Conservation (phyloP, 2,329 filamentous ascomycete genomes). For the Xylariaceae sp. region DNA sequence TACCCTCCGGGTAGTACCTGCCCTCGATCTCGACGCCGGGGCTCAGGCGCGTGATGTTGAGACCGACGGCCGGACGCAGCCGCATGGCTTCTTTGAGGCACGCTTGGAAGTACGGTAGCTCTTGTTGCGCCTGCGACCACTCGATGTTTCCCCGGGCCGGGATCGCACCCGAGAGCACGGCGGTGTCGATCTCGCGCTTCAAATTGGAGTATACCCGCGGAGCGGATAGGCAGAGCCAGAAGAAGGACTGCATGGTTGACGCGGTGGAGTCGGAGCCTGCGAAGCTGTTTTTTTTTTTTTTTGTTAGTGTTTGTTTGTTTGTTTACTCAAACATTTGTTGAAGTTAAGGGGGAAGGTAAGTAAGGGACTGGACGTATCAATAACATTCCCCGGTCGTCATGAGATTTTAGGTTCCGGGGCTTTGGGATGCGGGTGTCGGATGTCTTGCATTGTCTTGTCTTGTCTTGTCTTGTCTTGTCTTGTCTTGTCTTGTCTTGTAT, state of each 20-base stretch:
- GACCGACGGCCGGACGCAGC: slow-evolving; percentile 48
- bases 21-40: slow-evolving; percentile 46
- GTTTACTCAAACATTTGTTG: too few relatives aligned
- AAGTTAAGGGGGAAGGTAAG: too few relatives aligned
- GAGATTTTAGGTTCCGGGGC: background rate
- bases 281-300: slow-evolving; percentile 34
- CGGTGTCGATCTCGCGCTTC: slow-evolving; percentile 39
- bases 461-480: too few relatives aligned
- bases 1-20: slow-evolving; percentile 46
- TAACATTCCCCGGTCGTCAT: too few relatives aligned
- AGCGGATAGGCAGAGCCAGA: slow-evolving; percentile 44
- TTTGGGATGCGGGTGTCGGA: background rate
- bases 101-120: slow-evolving; percentile 50
- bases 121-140: slow-evolving; percentile 44
- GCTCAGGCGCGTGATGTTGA: slow-evolving; percentile 49
- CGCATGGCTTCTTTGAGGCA: slow-evolving; percentile 53
- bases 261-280: slow-evolving; percentile 58
- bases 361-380: too few relatives aligned
- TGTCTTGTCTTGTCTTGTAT: too few relatives aligned
- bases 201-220: slow-evolving; percentile 37
- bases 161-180: slow-evolving; percentile 33
- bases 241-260: slow-evolving; percentile 53
- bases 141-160: slow-evolving; percentile 38
- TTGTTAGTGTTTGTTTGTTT: too few relatives aligned
- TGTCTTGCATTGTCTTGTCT: background rate